Conservation (phyloP, 2,329 filamentous ascomycete species). For the Fragosphaeria purpurea region DNA sequence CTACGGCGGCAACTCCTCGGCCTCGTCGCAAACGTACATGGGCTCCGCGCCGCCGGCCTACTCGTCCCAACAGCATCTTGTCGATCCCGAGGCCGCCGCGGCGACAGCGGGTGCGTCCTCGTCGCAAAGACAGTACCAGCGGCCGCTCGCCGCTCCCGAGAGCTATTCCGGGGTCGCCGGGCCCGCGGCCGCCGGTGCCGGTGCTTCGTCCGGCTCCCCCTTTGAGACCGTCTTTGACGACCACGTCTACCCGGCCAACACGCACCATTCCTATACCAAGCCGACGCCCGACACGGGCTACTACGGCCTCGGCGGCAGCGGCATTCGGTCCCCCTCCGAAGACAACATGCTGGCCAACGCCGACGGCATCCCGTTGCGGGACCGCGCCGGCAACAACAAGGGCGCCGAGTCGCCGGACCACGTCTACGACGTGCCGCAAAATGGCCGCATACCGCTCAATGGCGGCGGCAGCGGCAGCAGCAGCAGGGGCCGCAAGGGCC, state of each 20-base stretch:
- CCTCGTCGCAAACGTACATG: slow-evolving; percentile 4
- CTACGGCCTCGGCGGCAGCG: slow-evolving; percentile 41
- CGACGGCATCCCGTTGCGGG: slow-evolving; percentile 49
- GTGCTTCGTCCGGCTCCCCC: slow-evolving; percentile 25
- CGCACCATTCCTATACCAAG: slow-evolving; percentile 20
- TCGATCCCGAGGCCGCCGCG: slow-evolving; percentile 16
- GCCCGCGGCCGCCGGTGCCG: slow-evolving; percentile 11
- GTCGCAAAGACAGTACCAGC: slow-evolving; percentile 21
- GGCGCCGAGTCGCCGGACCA: slow-evolving; percentile 42
- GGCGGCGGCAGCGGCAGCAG: slow-evolving; percentile 14
- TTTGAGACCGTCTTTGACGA: slow-evolving; percentile 61
- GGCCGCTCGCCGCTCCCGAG: slow-evolving; percentile 11
- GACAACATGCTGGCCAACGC: slow-evolving; percentile 23
- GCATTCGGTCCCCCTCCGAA: slow-evolving; percentile 26
- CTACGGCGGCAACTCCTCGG: slow-evolving; percentile 8
- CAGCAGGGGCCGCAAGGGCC: slow-evolving; percentile 22
- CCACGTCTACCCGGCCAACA: slow-evolving; percentile 50
- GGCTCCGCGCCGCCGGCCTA: slow-evolving; percentile 21
- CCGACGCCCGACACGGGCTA: slow-evolving; percentile 46
- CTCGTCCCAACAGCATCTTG: slow-evolving; percentile 25
- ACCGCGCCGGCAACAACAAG: slow-evolving; percentile 35
- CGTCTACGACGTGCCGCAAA: slow-evolving; percentile 46
- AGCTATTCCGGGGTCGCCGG: slow-evolving; percentile 17
- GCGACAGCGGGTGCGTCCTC: slow-evolving; percentile 1
- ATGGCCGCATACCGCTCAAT: background rate